Conservation (phyloP, 2,329 filamentous ascomycete species). For the Aspergillus pseudoviridinutans region DNA sequence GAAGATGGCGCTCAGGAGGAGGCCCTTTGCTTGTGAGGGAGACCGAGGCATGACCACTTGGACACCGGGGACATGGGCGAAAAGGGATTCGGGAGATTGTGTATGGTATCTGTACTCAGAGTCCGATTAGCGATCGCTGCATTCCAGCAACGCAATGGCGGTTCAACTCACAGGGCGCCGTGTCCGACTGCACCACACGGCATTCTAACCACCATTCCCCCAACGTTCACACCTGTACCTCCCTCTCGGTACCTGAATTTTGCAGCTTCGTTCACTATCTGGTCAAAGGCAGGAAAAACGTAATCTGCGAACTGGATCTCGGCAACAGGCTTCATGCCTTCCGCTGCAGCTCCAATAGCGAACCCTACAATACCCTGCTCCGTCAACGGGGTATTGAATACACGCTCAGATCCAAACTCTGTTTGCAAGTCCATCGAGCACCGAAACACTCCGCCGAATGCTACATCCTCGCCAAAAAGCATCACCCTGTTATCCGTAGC, state of each 20-base stretch:
- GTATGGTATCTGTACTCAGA: constrained; percentile 61
- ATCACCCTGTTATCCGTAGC: constrained; percentile 79
- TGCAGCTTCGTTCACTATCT: constrained; percentile 88
- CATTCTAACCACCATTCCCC: constrained; percentile 84
- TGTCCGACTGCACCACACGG: constrained; percentile 86
- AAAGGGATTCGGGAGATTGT: constrained; percentile 83
- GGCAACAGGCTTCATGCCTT: constrained; percentile 88
- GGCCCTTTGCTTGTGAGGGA: constrained; percentile 81
- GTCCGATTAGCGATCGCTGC: not conserved
- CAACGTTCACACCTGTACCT: constrained; percentile 61
- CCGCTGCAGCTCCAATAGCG: constrained; percentile 80
- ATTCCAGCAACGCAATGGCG: too few relatives aligned
- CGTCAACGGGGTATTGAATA: constrained; percentile 93
- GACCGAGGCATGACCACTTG: constrained; percentile 82
- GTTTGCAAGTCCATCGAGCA: constrained; percentile 88
- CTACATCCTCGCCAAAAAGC: constrained; percentile 93
- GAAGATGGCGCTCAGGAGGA: constrained; percentile 71
- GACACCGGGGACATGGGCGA: constrained; percentile 81
- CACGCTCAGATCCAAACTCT: constrained; percentile 79
- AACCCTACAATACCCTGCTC: constrained; percentile 96
- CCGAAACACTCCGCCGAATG: constrained; percentile 93
- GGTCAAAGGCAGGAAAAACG: constrained; percentile 87
- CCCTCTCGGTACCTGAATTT: constrained; percentile 78
- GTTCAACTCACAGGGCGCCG: constrained; percentile 60
- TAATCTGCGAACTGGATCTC: constrained; percentile 98